Evolutionary conservation across 2,329 filamentous ascomycete species (phyloP), one percentile per base, ranked within the genome.

Genomic region (Penicillium palitans): DNA sequence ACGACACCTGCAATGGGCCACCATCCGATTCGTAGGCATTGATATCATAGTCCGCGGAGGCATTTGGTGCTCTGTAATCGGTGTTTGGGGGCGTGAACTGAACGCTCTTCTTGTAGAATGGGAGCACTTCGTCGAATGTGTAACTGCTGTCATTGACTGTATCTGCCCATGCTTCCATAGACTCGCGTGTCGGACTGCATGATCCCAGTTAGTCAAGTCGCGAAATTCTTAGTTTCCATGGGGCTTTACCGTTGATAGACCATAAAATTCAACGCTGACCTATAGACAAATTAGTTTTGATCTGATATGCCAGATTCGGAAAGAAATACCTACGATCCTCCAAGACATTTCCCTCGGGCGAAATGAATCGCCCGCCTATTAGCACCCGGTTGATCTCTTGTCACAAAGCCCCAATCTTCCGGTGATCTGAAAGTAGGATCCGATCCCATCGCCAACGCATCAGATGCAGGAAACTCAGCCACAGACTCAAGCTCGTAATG

Each of bases 1-100:
- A 81, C 0, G 77, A 75, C 2, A 81, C 73, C 47, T 76, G 68
- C 0, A 80, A 58, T 0, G 78, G 76, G 0, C 76, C 77, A 8
- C 66, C 68, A 7, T 58, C 62, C 1, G 53, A 39, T 10, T 70
- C 64, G 37, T 76, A 76, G 2, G 64, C 69, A 6, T 61, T 58
- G 3, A 62, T 7, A 25, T 62, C 55, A 47, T 67, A 71, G 7
- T 40, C 57, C 0, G 69, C 51, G 0, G 72, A 68, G 1, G 67
- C 66, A 46, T 73, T 73, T 12, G 55, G 39, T 13, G 60, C 61
- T n/a, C 70, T 61, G 4, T 45, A 46, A 2, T 59, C 44, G 13
- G 44, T 61, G 33, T 71, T 62, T 13, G 71, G 71, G 9, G 62
- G 48, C 3, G 67, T 71, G 56, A 72, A 73, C 1, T 66, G 24